Evolutionary conservation across 805 yeast species (phyloP).

Genomic region (Metschnikowia santaceciliae): DNA sequence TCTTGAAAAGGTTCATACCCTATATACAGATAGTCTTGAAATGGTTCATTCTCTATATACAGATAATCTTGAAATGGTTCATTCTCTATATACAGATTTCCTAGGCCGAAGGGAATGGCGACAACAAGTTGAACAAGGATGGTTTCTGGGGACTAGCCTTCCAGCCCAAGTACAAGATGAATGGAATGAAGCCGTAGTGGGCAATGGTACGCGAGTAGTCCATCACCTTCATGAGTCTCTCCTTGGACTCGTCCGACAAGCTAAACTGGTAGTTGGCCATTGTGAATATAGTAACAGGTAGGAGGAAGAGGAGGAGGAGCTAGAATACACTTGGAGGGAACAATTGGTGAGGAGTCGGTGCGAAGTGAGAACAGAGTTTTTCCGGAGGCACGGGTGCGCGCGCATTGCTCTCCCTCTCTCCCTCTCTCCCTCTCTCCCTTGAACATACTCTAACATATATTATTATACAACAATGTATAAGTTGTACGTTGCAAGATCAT

Average conservation of each 20-base stretch:
- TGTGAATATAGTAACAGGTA: not conserved
- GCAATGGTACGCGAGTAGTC: slow-evolving; percentile 82
- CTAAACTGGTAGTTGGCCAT: slow-evolving; percentile 28
- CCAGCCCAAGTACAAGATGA: slow-evolving; percentile 80
- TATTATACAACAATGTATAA: no score
- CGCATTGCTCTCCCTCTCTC: no score
- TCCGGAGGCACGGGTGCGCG: slow-evolving; percentile 5
- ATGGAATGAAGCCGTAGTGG: slow-evolving; percentile 97
- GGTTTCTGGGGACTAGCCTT: slow-evolving; percentile 79
- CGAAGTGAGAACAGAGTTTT: slow-evolving; percentile 1
- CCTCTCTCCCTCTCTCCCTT: no score
- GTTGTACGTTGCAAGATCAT: no score
- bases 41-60: no score
- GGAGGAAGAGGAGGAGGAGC: not conserved
- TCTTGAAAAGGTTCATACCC: not conserved
- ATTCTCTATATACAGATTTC: slow-evolving; percentile 11
- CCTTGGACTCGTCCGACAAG: slow-evolving; percentile 54
- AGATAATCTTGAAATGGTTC: no score
- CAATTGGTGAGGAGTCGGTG: not conserved
- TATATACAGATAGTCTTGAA: slow-evolving; percentile 20
- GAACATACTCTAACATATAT: no score
- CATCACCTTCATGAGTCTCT: slow-evolving; percentile 79
- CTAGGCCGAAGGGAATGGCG: slow-evolving; percentile 77
- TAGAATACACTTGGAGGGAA: not conserved
- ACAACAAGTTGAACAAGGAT: slow-evolving; percentile 65